phyloP scores from a whole-genome alignment of 2,329 filamentous ascomycete genomes.

The Celoporthe dispersa region DNA sequence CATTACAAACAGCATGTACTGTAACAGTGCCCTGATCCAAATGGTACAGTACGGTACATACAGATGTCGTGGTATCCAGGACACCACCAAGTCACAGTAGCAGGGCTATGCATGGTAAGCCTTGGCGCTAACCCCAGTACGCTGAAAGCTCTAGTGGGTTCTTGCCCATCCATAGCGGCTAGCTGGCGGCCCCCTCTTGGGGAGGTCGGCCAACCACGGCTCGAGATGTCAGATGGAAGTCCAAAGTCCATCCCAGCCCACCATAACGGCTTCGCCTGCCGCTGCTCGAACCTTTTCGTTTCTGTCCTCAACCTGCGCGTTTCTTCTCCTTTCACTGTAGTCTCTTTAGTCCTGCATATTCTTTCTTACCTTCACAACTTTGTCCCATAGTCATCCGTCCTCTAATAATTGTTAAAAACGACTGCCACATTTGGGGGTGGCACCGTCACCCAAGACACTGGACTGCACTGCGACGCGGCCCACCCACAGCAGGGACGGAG shows the following conservation, averaged over 20 bases:
- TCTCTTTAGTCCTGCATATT: conserved; percentile 1
- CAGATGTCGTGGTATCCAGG: not conserved
- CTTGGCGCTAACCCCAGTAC: not conserved
- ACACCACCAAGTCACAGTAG: not conserved
- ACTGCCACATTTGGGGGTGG: not conserved
- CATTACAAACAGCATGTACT: not conserved
- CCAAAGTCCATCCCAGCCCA: conserved; percentile 1
- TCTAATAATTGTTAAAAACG: not conserved
- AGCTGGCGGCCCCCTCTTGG: not conserved
- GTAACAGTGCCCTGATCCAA: not conserved
- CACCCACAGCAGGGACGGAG: not conserved
- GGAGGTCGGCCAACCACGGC: not conserved
- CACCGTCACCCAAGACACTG: not conserved
- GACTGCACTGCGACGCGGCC: conserved; percentile 1
- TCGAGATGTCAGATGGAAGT: not conserved
- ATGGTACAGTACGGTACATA: not conserved
- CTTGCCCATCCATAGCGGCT: not conserved
- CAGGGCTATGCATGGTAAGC: not conserved
- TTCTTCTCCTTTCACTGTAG: not conserved
- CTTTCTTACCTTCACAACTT: not conserved
- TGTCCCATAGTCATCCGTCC: not conserved
- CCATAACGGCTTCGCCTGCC: not conserved
- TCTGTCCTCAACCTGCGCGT: not conserved
- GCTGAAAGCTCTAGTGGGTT: conserved; percentile 4
- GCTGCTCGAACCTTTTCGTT: not conserved